Percentiles rank a stretch among this genome's conserved stretches.
These are phyloP conservation scores for Aspergillus sp. DNA, from an alignment of 2,329 filamentous ascomycete species.

Conservation along the genomic window DNA sequence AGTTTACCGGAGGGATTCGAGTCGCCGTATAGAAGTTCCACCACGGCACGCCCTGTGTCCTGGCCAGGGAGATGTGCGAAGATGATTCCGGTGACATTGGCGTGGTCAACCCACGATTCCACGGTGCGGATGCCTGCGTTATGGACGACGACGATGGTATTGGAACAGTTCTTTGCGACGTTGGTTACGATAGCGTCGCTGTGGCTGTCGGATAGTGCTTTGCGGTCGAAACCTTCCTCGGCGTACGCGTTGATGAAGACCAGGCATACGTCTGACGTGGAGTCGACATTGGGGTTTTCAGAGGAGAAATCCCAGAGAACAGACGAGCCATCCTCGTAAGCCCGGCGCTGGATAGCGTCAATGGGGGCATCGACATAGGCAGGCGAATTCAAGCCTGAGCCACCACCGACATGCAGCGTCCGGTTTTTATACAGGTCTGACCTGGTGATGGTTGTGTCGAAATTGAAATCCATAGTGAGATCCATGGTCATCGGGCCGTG, in stretches of 20 bases:
- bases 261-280: slow-evolving; percentile 32
- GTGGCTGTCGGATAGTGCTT: slow-evolving; percentile 32
- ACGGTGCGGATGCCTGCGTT: slow-evolving; percentile 63
- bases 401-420: neutral
- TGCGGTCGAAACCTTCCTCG: neutral
- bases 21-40: slow-evolving; percentile 59
- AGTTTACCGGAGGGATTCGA: slow-evolving; percentile 59
- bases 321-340: neutral
- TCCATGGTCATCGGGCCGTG: too few species aligned
- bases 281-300: too few species aligned
- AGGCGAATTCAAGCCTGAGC: neutral
- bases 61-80: slow-evolving; percentile 67
- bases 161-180: slow-evolving; percentile 60
- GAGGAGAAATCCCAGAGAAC: too few species aligned
- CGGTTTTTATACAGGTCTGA: too few species aligned
- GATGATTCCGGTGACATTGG: slow-evolving; percentile 64
- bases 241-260: slow-evolving; percentile 56
- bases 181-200: slow-evolving; percentile 55
- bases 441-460: too few species aligned
- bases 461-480: too few species aligned
- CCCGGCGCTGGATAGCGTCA: neutral
- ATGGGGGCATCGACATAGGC: neutral
- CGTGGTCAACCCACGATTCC: slow-evolving; percentile 57
- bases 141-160: slow-evolving; percentile 65
- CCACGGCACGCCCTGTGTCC: slow-evolving; percentile 58